Base-by-base conservation (phyloP, 345 rosid genomes). In the Sonneratia caseolaris region DNA sequence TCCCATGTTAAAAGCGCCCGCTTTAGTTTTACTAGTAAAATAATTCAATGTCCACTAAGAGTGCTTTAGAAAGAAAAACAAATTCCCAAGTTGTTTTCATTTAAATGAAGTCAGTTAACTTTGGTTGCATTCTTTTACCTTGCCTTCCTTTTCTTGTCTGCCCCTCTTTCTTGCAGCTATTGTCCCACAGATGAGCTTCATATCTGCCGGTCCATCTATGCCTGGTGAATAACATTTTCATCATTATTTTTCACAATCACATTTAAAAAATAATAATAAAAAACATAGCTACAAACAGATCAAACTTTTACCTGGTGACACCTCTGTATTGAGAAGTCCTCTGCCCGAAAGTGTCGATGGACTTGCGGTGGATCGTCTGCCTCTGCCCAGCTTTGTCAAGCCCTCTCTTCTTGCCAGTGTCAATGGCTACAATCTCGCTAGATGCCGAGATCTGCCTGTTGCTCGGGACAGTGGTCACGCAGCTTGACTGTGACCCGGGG, bases 141-240 rank as follows among this genome's bases (percentile, higher is more conserved):
- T 90, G 96, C 77, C 92, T 88, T 77, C 96, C 96, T 83, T 90
- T 90, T 81, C 96, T 88, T 68, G 89, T 88, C 75, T 90, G 96
- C n/a, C 96, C 92, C 76, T 90, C 96, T 71, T 90, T 90, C 91
- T 90, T 90, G 83, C 92, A 90, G 76, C 92, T 90, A 66, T 90
- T 90, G 64, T 90, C 96, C 96, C 96, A 90, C 1, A 90, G 85
- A 82, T 90, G 96, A 51, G 96, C 96, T 80, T 90, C 96, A 78
- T 90, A 90, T 77, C 92, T 85, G 61, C 96, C 96, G 2, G 96
- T 90, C 96, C 96, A 90, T 75, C 96, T 81, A 72, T 90, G 96
- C 37, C 96, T 90, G 81, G 24, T 37, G 16, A 59, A 71, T 19
- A 73, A 67, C 64, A 27, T 10, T 43, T 22, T 43, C 61, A 19